Percentiles rank a stretch among this genome's conserved stretches.
phyloP scores from a whole-genome alignment of 345 rosid genomes.

The Cardamine occulta region DNA sequence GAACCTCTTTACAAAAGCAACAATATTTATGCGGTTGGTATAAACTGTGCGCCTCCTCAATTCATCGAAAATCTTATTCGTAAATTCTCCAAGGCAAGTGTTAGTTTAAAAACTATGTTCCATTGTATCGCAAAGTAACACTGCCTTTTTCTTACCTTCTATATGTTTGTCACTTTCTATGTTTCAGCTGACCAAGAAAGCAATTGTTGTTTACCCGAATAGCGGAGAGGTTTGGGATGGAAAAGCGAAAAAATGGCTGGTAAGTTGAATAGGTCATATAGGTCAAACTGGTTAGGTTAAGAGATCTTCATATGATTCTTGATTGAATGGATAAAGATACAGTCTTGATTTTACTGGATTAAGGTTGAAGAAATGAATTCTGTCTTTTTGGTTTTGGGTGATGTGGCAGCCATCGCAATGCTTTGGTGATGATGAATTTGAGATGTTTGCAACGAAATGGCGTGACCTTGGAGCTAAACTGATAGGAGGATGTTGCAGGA shows the following conservation, averaged over 20 bases:
- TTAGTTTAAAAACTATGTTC: background rate
- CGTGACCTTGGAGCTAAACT: slow-evolving; percentile 78
- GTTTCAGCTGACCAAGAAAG: slow-evolving; percentile 69
- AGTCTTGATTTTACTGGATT: background rate
- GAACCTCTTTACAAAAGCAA: slow-evolving; percentile 64
- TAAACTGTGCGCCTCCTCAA: slow-evolving; percentile 88
- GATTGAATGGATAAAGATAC: background rate
- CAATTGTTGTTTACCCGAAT: slow-evolving; percentile 82
- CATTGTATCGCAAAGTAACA: background rate
- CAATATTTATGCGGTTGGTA: slow-evolving; percentile 71
- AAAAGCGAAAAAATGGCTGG: slow-evolving; percentile 87
- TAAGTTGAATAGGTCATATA: slow-evolving; percentile 30
- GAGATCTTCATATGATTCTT: background rate
- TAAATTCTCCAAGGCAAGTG: slow-evolving; percentile 62
- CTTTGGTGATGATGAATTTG: slow-evolving; percentile 69
- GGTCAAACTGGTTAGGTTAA: background rate
- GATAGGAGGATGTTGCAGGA: slow-evolving; percentile 88
- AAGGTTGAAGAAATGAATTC: background rate
- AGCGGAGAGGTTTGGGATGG: slow-evolving; percentile 97
- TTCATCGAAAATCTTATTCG: slow-evolving; percentile 62
- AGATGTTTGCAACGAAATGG: slow-evolving; percentile 70
- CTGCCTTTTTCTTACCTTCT: background rate
- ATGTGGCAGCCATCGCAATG: slow-evolving; percentile 76
- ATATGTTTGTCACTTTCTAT: background rate
- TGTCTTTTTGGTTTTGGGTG: background rate